These are phyloP conservation scores for Penicillium italicum DNA, from an alignment of 2,329 filamentous ascomycete species.

Conservation along the genomic window DNA sequence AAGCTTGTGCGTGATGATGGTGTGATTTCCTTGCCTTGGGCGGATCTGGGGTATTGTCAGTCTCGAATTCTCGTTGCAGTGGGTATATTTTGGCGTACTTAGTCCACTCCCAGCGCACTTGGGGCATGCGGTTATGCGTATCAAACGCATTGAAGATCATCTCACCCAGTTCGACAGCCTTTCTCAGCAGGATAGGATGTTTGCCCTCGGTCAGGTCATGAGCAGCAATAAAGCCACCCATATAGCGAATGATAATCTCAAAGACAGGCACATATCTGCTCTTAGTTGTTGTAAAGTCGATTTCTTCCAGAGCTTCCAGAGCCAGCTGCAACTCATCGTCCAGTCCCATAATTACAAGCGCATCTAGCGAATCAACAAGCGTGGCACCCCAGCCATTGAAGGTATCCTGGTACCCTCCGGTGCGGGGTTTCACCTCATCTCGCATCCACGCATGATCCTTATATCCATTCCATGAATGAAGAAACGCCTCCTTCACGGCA, in stretches of 20 bases:
- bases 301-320: constrained; percentile 62
- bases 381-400: constrained; percentile 93
- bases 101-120: constrained; percentile 75
- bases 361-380: constrained; percentile 76
- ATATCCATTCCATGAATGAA: constrained; percentile 80
- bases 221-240: constrained; percentile 79
- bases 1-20: constrained; percentile 62
- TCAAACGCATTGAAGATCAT: constrained; percentile 81
- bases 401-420: constrained; percentile 66
- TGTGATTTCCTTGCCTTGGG: constrained; percentile 33
- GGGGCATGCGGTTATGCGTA: constrained; percentile 89
- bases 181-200: constrained; percentile 68
- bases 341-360: constrained; percentile 79
- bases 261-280: constrained; percentile 75
- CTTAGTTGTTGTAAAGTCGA: constrained; percentile 76
- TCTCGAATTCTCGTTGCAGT: constrained; percentile 32
- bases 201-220: constrained; percentile 77
- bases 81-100: constrained; percentile 42
- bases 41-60: constrained; percentile 31
- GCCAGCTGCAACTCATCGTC: constrained; percentile 76
- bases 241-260: constrained; percentile 86
- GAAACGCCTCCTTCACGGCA: constrained; percentile 69
- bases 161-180: constrained; percentile 77
- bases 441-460: constrained; percentile 75
- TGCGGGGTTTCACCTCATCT: constrained; percentile 78